phyloP scores from a whole-genome alignment of 1,284 basidiomycete genomes.

The Leccinum insolens region DNA sequence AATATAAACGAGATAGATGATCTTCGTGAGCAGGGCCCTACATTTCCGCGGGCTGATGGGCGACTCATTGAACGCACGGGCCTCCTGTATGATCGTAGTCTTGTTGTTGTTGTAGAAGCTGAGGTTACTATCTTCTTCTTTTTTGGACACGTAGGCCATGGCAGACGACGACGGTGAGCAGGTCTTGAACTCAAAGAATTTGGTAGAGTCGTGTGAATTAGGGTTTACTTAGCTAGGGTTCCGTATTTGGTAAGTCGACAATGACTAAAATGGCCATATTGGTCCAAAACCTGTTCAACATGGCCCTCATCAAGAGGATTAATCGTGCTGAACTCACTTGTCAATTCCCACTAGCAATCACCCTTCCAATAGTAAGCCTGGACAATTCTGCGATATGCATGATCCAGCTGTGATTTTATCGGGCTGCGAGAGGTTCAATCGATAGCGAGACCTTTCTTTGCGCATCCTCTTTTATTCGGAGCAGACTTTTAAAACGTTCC shows the following conservation, averaged over 20 bases:
- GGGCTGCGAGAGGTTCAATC: too few species aligned
- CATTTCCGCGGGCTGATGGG: constrained; percentile 98
- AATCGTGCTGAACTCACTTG: too few species aligned
- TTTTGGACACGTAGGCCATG: constrained; percentile 84
- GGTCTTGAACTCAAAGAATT: constrained; percentile 11
- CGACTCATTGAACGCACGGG: constrained; percentile 98
- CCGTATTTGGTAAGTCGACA: neutral
- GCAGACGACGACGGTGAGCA: constrained; percentile 44
- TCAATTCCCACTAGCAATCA: too few species aligned
- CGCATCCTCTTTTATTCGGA: too few species aligned
- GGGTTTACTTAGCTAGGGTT: neutral
- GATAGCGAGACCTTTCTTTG: neutral
- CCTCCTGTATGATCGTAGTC: constrained; percentile 96
- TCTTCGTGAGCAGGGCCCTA: constrained; percentile 93
- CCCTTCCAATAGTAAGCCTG: too few species aligned
- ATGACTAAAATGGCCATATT: too few species aligned
- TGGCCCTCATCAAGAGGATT: too few species aligned
- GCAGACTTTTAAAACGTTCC: too few species aligned
- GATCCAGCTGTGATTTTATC: too few species aligned
- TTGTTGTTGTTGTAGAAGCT: constrained; percentile 93
- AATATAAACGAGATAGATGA: constrained; percentile 95
- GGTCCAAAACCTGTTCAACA: too few species aligned
- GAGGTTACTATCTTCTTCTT: constrained; percentile 89
- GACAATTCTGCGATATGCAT: too few species aligned
- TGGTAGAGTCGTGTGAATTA: neutral